A percentile compares a stretch with the other conserved stretches of the same genome.
These are phyloP conservation scores for Aspergillus sparsus DNA, from an alignment of 495 filamentous ascomycete genomes.

Conservation along the genomic window DNA sequence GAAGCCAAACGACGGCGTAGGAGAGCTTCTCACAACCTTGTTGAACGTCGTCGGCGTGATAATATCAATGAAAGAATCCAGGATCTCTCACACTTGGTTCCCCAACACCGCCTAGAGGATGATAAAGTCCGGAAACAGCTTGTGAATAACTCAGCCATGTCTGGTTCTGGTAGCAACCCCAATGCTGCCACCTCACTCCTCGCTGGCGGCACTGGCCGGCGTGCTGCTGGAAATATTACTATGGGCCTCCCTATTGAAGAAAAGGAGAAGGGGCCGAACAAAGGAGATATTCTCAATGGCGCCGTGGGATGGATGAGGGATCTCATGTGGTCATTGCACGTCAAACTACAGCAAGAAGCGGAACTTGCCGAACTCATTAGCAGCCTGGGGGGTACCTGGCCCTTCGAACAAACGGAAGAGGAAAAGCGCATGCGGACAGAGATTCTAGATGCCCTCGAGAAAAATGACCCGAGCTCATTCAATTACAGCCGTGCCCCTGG, in stretches of 20 bases:
- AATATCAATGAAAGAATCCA: constrained; percentile 99
- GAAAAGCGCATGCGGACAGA: constrained; percentile 94
- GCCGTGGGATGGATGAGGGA: constrained; percentile 96
- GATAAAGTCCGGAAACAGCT: constrained; percentile 96
- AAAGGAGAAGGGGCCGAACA: constrained; percentile 98
- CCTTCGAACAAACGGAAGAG: constrained; percentile 85
- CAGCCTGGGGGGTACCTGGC: constrained; percentile 69
- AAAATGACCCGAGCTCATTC: constrained; percentile 71
- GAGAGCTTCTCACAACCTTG: constrained; percentile 92
- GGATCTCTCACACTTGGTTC: constrained; percentile 90
- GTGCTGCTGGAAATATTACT: constrained; percentile 87
- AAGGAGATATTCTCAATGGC: constrained; percentile 97
- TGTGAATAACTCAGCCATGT: constrained; percentile 83
- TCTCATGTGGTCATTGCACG: constrained; percentile 91
- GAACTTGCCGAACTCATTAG: constrained; percentile 74
- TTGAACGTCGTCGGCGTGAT: constrained; percentile 90
- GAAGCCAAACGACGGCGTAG: constrained; percentile 90
- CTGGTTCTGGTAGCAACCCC: constrained; percentile 69
- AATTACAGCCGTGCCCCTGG: constrained; percentile 83
- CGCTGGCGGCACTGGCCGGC: constrained; percentile 78
- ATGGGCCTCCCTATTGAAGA: constrained; percentile 90
- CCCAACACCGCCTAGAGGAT: constrained; percentile 89
- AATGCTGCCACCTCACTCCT: constrained; percentile 84
- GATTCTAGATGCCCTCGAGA: constrained; percentile 78
- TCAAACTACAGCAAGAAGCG: constrained; percentile 84